These are phyloP conservation scores for Pneumocystis carinii DNA, from an alignment of 1,139 yeast genomes.

Conservation along the genomic window DNA sequence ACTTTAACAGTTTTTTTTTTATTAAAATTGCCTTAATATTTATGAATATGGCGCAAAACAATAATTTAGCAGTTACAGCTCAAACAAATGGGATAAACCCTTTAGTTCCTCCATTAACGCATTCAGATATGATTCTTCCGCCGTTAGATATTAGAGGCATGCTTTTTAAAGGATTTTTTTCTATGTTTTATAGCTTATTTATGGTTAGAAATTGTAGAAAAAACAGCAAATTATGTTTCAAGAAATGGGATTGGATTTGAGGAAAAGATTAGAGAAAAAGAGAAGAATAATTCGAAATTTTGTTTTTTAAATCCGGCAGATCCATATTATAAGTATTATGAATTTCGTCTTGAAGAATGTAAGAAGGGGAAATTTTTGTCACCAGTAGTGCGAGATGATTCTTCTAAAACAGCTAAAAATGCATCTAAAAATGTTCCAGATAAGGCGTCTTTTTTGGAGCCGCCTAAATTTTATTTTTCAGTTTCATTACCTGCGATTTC, in stretches of 20 bases:
- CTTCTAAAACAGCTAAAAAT: slow-evolving; percentile 1
- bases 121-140: slow-evolving; percentile 34
- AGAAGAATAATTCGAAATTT: slow-evolving; percentile 40
- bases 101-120: neutral
- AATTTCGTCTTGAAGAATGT: slow-evolving; percentile 25
- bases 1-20: neutral
- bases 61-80: neutral
- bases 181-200: neutral
- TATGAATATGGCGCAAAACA: neutral
- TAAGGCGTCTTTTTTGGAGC: slow-evolving; percentile 21
- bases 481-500: slow-evolving; percentile 43
- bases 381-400: neutral
- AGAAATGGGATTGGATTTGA: slow-evolving; percentile 57
- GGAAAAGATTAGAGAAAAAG: slow-evolving; percentile 36
- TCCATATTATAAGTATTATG: slow-evolving; percentile 45
- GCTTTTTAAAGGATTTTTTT: slow-evolving; percentile 2
- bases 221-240: slow-evolving; percentile 55
- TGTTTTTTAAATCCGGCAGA: slow-evolving; percentile 42
- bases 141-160: slow-evolving; percentile 38
- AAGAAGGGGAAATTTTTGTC: slow-evolving; percentile 16
- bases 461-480: slow-evolving; percentile 34
- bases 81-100: neutral
- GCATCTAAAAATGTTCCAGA: slow-evolving; percentile 4
- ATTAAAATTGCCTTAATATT: neutral
- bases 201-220: slow-evolving; percentile 38